Base-by-base conservation (phyloP, 768 basidiomycete species). In the Austroboletus eburneus region DNA sequence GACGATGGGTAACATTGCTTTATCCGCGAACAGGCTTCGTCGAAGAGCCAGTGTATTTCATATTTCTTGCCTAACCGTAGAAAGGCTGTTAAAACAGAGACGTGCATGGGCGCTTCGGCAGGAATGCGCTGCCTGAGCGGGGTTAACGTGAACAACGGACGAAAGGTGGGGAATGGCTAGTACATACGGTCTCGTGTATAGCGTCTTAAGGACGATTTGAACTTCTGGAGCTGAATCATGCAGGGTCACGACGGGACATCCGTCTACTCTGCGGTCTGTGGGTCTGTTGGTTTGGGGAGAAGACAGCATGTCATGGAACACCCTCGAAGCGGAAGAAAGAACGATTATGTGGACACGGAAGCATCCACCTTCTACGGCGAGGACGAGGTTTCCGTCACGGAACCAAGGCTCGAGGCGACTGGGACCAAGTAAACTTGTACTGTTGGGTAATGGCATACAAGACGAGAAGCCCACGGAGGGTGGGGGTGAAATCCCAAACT, bases 371-470 rank as follows among this genome's bases (percentile, higher is more conserved):
- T 61, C 51, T 3, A 50, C 58, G 33, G 52, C 49, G 24, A 59
- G 58, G 44, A 59, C 42, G 46, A 59, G 32, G 46, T 59, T 59
- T 35, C 58, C 58, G 44, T 59, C 58, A 25, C 37, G 34, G 35
- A 61, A 42, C 58, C 58, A 59, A 7, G 58, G 58, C 36, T 59
- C 58, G 33, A 59, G 52, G 42, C 52, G 58, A 29, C 54, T 46
- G 8, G 36, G 49, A 33, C 58, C 49, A 41, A 51, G 45, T 36
- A 39, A 14, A 29, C 38, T 47, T 33, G 54, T 13, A 39, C 45
- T 27, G 39, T 25, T 61, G 29, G 51, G 16, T n/a, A 49, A 38
- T 18, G 58, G 58, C 58, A 59, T 57, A 36, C 48, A 53, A 50
- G 58, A 51, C 55, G 43, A 54, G 35, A 49, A 43, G 36, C 49